Evolutionary conservation across 202 grass and related monocot species (phyloP), one percentile per base, ranked within the genome.

Genomic region (Sporobolus alterniflorus): DNA sequence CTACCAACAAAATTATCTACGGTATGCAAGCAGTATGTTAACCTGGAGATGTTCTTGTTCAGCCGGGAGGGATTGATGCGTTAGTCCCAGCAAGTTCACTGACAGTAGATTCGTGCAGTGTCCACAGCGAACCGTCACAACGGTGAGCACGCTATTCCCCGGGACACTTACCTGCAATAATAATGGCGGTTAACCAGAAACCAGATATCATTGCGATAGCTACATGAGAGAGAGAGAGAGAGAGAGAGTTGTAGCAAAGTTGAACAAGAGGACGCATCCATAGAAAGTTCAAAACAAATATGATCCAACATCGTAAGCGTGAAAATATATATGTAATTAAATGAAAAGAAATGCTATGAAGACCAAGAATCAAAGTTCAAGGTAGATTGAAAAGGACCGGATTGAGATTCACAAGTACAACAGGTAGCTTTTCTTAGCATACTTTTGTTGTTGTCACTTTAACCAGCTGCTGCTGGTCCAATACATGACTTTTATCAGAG

Each of bases 71-170:
- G 91, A 86, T 41, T 86, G 91, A 26, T 82, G 85, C 78, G 87
- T 21, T 83, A 89, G 83, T 40, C 85, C 80, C 82, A 87, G 87
- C 83, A 98, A 80, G 71, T 84, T 94, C 33, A 96, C 93, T 77
- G 96, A 96, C 70, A 99, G 74, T 50, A 99, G 64, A 77, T 96
- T 99, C 48, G 93, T 86, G 69, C 96, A 99, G 78, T 96, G 91
- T 46, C 93, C 96, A 64, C 96, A 99, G 32, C 96, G 77, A 25
- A 99, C 96, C 24, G 96, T 96, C 50, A 99, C 89, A 21, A 89
- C 86, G 77, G 65, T 94, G 41, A 94, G 81, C 89, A 99, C 81
- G 60, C 86, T 96, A 9, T 96, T 96, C 40, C 87, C 88, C 4
- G 96, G 96, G 25, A 99, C 93, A 81, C 83, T 99, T 31, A 99